phyloP scores from a whole-genome alignment of 2,329 filamentous ascomycete genomes.

The Monosporascus sp. region DNA sequence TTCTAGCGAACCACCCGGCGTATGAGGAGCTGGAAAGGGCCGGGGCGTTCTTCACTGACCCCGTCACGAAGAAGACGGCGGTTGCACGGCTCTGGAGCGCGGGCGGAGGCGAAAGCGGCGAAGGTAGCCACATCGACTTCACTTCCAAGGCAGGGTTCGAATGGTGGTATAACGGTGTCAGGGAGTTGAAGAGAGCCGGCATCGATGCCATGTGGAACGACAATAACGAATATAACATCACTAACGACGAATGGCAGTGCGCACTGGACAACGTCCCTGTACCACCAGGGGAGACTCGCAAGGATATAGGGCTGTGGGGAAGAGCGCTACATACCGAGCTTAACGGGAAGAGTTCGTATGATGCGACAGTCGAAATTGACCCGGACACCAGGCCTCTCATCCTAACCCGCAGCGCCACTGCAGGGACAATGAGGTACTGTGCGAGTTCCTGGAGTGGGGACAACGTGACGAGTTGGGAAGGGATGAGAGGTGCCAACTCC shows the following conservation, averaged over 20 bases:
- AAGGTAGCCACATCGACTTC: constrained; percentile 69
- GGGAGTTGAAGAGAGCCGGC: constrained; percentile 53
- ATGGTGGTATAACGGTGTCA: constrained; percentile 68
- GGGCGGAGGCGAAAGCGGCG: constrained; percentile 63
- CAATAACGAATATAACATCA: constrained; percentile 69
- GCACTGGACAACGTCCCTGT: constrained; percentile 43
- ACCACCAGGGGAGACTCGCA: constrained; percentile 31
- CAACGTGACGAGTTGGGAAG: constrained; percentile 68
- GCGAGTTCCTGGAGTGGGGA: constrained; percentile 71
- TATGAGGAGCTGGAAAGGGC: constrained; percentile 55
- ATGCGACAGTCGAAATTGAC: constrained; percentile 54
- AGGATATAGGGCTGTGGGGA: constrained; percentile 62
- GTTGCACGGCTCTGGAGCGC: constrained; percentile 65
- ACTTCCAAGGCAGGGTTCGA: constrained; percentile 60
- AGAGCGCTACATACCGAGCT: constrained; percentile 65
- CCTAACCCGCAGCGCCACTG: constrained; percentile 63
- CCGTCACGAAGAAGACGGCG: constrained; percentile 43
- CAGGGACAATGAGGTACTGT: constrained; percentile 64
- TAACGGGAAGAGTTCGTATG: constrained; percentile 65
- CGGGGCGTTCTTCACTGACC: constrained; percentile 60
- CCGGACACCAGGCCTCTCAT: constrained; percentile 61
- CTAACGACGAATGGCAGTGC: constrained; percentile 60
- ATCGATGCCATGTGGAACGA: constrained; percentile 77
- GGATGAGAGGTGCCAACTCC: constrained; percentile 67
- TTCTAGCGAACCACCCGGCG: constrained; percentile 60